These are phyloP conservation scores for Hibiscus syriacus DNA, from an alignment of 345 rosid genomes.

Conservation along the genomic window DNA sequence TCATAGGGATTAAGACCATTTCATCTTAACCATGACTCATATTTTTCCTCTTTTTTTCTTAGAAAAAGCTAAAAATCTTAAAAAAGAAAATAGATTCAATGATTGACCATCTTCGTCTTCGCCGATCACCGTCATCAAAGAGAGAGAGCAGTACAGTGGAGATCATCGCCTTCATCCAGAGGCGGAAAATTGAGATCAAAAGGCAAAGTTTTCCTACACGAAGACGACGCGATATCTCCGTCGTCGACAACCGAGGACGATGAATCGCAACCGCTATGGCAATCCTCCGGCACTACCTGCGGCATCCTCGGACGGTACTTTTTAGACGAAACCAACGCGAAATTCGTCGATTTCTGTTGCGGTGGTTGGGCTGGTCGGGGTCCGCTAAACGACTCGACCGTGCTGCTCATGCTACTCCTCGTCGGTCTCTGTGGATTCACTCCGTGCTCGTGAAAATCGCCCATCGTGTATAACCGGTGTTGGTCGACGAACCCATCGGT, in stretches of 20 bases:
- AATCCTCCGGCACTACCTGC: constrained; percentile 67
- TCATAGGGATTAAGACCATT: not conserved
- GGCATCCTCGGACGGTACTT: constrained; percentile 50
- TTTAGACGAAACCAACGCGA: constrained; percentile 15
- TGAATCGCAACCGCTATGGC: constrained; percentile 88
- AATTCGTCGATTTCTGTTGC: not conserved
- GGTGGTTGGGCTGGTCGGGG: constrained; percentile 29
- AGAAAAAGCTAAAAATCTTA: constrained; percentile 8
- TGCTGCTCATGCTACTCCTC: constrained; percentile 87
- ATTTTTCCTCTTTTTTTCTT: constrained; percentile 14
- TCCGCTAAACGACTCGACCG: constrained; percentile 87
- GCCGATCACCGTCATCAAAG: constrained; percentile 36
- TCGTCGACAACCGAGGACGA: constrained; percentile 81
- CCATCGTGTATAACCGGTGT: constrained; percentile 31
- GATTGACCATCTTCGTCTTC: not conserved
- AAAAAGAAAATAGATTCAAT: constrained; percentile 5
- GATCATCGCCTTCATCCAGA: constrained; percentile 62
- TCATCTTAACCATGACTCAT: not conserved
- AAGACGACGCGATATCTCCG: constrained; percentile 41
- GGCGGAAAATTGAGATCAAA: constrained; percentile 92
- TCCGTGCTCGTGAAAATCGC: constrained; percentile 22
- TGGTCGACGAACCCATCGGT: constrained; percentile 33
- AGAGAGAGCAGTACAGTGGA: constrained; percentile 72
- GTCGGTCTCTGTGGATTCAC: constrained; percentile 59
- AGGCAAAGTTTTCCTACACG: constrained; percentile 42